A percentile compares a stretch with the other conserved stretches of the same genome.
Evolutionary conservation across 1,284 basidiomycete species (phyloP).

Genomic region (Apiotrichum akiyoshidainum): DNA sequence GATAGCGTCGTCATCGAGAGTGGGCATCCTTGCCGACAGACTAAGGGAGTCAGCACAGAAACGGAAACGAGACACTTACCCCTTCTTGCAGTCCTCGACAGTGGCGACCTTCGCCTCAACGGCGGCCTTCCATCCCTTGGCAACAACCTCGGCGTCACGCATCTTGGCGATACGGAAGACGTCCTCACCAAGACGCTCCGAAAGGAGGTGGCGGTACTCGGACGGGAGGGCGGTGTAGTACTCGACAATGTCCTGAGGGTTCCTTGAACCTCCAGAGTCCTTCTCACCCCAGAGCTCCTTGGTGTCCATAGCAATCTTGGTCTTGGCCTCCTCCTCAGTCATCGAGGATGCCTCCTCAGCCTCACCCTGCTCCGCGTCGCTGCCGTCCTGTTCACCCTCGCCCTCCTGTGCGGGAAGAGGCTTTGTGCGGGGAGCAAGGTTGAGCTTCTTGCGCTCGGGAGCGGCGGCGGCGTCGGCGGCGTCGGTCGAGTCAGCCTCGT

Average conservation of each 20-base stretch:
- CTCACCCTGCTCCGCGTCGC: slow-evolving; percentile 52
- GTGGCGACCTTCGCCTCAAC: slow-evolving; percentile 58
- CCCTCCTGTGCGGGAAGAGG: slow-evolving; percentile 52
- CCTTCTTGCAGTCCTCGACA: slow-evolving; percentile 59
- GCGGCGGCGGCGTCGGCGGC: slow-evolving; percentile 48
- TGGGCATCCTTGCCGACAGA: slow-evolving; percentile 64
- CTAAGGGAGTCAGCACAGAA: slow-evolving; percentile 47
- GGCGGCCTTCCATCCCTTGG: slow-evolving; percentile 55
- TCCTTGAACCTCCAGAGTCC: slow-evolving; percentile 46
- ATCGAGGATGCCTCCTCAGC: slow-evolving; percentile 56
- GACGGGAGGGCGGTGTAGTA: slow-evolving; percentile 63
- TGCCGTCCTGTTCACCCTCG: slow-evolving; percentile 25
- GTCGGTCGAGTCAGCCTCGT: slow-evolving; percentile 54
- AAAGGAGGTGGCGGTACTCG: slow-evolving; percentile 58
- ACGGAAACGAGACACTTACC: slow-evolving; percentile 37
- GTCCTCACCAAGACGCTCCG: slow-evolving; percentile 78
- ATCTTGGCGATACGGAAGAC: slow-evolving; percentile 83
- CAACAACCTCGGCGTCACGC: slow-evolving; percentile 74
- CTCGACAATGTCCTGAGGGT: slow-evolving; percentile 55
- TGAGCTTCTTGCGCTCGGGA: slow-evolving; percentile 69
- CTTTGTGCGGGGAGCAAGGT: slow-evolving; percentile 62
- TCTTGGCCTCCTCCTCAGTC: slow-evolving; percentile 67
- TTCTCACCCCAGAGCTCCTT: slow-evolving; percentile 54
- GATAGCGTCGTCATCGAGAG: slow-evolving; percentile 79
- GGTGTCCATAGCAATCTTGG: slow-evolving; percentile 63